Evolutionary conservation across 805 yeast species (phyloP).

Genomic region (Candida michaelii): DNA sequence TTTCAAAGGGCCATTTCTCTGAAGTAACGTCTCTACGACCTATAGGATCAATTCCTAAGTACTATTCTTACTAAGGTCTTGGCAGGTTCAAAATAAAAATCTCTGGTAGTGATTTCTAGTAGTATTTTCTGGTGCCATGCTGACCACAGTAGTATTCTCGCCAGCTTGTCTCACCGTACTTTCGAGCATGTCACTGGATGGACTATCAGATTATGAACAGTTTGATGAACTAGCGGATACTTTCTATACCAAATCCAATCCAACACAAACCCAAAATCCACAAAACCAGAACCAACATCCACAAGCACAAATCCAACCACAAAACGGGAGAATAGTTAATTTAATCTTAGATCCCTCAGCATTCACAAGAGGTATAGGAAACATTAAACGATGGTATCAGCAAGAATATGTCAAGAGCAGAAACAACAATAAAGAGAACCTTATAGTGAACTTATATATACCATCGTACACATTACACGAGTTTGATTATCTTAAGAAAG

Average conservation of each 20-base stretch:
- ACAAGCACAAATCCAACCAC: neutral
- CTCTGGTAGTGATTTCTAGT: too few relatives aligned
- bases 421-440: constrained; percentile 19
- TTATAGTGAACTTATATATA: constrained; percentile 42
- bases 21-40: too few relatives aligned
- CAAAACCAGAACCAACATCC: too few relatives aligned
- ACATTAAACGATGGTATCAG: constrained; percentile 61
- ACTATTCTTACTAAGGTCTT: too few relatives aligned
- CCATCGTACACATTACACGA: constrained; percentile 61
- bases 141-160: too few relatives aligned
- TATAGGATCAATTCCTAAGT: too few relatives aligned
- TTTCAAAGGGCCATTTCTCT: too few relatives aligned
- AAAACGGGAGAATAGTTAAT: constrained; percentile 21
- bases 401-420: constrained; percentile 26
- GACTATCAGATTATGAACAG: too few relatives aligned
- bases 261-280: neutral
- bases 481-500: constrained; percentile 56
- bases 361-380: constrained; percentile 66
- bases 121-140: too few relatives aligned
- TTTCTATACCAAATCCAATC: neutral
- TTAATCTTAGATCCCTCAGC: constrained; percentile 69
- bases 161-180: too few relatives aligned
- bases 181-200: too few relatives aligned
- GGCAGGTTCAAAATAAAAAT: too few relatives aligned
- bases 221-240: constrained; percentile 16